Evolutionary conservation across 2,329 filamentous ascomycete species (phyloP).

Genomic region (Thermothelomyces thermophilus): DNA sequence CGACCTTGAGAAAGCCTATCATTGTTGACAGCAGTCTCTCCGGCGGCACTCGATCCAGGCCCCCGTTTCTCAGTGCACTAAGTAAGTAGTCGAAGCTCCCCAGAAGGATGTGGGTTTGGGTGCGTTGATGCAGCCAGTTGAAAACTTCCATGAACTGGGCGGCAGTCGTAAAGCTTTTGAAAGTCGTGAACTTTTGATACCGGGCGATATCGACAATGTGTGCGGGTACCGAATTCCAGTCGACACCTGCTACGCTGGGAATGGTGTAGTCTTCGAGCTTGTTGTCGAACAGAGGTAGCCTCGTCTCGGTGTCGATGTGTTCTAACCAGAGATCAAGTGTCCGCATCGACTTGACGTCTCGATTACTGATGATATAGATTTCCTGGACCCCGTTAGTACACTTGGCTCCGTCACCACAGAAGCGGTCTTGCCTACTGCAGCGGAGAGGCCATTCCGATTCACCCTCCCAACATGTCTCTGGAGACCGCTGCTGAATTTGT

Average conservation of each 20-base stretch:
- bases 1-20: constrained; percentile 15
- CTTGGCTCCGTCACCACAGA: not conserved
- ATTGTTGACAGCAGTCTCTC: constrained; percentile 19
- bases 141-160: constrained; percentile 17
- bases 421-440: constrained; percentile 26
- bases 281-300: constrained; percentile 32
- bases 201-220: constrained; percentile 1
- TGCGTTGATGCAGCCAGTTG: constrained; percentile 14
- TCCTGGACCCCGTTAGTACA: constrained; percentile 30
- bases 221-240: constrained; percentile 5
- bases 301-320: constrained; percentile 34
- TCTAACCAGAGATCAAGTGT: constrained; percentile 36
- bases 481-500: constrained; percentile 34
- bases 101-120: constrained; percentile 9
- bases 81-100: constrained; percentile 12
- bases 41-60: not conserved
- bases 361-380: constrained; percentile 38
- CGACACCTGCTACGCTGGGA: constrained; percentile 25
- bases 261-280: constrained; percentile 29
- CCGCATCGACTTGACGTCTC: constrained; percentile 32
- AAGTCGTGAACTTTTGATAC: not conserved
- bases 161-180: constrained; percentile 9
- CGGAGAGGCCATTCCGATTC: constrained; percentile 31
- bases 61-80: not conserved
- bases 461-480: constrained; percentile 33